These are phyloP conservation scores for Alternaria sp. DNA, from an alignment of 2,329 filamentous ascomycete species.

Conservation along the genomic window DNA sequence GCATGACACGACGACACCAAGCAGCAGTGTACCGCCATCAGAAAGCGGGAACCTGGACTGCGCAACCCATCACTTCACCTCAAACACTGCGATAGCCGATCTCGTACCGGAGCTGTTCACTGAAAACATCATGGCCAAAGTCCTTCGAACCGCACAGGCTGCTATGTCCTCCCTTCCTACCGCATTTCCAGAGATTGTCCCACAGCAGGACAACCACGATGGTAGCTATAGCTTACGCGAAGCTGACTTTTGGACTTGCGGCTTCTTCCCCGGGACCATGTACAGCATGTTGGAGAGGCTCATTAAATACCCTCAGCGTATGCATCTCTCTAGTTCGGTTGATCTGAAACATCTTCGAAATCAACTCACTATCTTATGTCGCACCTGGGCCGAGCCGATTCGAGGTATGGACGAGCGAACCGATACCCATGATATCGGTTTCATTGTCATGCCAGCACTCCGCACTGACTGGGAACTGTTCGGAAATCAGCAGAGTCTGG, in stretches of 20 bases:
- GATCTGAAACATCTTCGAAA: conserved; percentile 14
- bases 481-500: conserved; percentile 47
- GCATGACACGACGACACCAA: neutral
- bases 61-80: neutral
- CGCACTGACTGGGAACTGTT: conserved; percentile 52
- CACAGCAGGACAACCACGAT: conserved; percentile 18
- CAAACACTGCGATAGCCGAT: neutral
- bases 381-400: conserved; percentile 52
- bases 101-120: conserved; percentile 21
- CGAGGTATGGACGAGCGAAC: conserved; percentile 46
- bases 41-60: neutral
- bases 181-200: conserved; percentile 28
- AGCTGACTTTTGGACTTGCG: conserved; percentile 58
- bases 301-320: conserved; percentile 34
- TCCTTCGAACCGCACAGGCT: conserved; percentile 24
- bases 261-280: conserved; percentile 59
- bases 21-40: neutral
- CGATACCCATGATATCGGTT: conserved; percentile 56
- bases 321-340: conserved; percentile 13
- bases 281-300: conserved; percentile 53
- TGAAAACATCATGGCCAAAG: conserved; percentile 30
- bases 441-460: conserved; percentile 55
- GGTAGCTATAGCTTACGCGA: conserved; percentile 52
- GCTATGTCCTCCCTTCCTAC: conserved; percentile 20
- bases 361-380: conserved; percentile 19